Evolutionary conservation across 2,329 filamentous ascomycete species (phyloP).

Genomic region (Aschersonia sp.): DNA sequence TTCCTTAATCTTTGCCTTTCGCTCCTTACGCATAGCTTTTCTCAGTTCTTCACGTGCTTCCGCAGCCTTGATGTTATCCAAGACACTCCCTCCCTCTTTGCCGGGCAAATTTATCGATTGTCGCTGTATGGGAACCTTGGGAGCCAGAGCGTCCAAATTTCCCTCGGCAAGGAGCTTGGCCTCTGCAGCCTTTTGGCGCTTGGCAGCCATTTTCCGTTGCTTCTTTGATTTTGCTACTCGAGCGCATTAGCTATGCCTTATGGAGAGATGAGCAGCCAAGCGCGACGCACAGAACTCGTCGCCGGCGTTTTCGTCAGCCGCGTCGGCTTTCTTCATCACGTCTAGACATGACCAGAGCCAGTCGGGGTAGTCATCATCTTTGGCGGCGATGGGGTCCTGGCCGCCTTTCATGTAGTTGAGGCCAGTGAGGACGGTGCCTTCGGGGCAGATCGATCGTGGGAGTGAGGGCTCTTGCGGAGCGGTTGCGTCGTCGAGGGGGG

Average conservation of each 20-base stretch:
- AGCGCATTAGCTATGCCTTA: background rate
- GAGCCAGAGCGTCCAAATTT: conserved; percentile 48
- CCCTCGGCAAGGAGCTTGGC: conserved; percentile 47
- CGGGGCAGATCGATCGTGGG: conserved; percentile 38
- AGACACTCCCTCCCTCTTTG: conserved; percentile 24
- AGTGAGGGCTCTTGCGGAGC: conserved; percentile 14
- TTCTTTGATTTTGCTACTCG: conserved; percentile 68
- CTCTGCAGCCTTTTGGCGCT: conserved; percentile 42
- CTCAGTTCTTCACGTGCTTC: conserved; percentile 47
- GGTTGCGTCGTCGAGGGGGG: conserved; percentile 16
- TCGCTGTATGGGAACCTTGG: conserved; percentile 61
- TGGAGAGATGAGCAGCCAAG: background rate
- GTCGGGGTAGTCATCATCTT: conserved; percentile 62
- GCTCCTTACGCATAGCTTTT: conserved; percentile 59
- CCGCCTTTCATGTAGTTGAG: conserved; percentile 66
- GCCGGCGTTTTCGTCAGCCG: conserved; percentile 40
- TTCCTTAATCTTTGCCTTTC: conserved; percentile 70
- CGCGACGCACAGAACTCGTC: conserved; percentile 64
- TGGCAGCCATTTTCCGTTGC: conserved; percentile 57
- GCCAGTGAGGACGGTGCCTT: conserved; percentile 57
- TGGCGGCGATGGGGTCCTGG: conserved; percentile 57
- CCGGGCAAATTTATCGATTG: conserved; percentile 63
- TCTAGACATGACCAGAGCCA: conserved; percentile 70
- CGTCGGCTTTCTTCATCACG: conserved; percentile 38
- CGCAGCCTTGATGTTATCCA: conserved; percentile 31